These are phyloP conservation scores for Aspergillus hiratsukae DNA, from an alignment of 2,329 filamentous ascomycete species.

Conservation along the genomic window DNA sequence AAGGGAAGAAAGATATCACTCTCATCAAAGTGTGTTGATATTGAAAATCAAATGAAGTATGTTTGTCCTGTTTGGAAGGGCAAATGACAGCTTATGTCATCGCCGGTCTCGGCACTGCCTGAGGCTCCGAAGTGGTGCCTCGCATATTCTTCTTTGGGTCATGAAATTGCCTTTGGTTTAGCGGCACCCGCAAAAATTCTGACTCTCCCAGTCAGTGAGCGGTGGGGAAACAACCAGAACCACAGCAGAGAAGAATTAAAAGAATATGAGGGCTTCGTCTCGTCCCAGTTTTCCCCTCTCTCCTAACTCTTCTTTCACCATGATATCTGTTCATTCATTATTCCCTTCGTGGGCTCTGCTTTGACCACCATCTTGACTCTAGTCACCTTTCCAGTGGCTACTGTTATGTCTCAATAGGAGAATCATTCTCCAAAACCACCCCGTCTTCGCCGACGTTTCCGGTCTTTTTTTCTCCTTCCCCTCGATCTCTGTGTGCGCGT, in stretches of 20 bases:
- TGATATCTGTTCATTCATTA: conserved; percentile 14
- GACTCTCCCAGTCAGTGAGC: conserved; percentile 3
- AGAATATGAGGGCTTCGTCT: conserved; percentile 12
- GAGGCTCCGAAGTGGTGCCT: background rate
- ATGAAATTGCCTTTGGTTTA: conserved; percentile 14
- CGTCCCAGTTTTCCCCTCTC: conserved; percentile 8
- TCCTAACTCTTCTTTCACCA: conserved; percentile 21
- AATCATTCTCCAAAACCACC: background rate
- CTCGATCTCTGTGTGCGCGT: background rate
- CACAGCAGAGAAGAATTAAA: conserved; percentile 1
- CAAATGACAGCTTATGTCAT: background rate
- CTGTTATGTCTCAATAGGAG: conserved; percentile 19
- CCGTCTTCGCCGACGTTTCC: background rate
- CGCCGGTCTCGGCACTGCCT: background rate
- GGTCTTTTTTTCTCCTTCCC: background rate
- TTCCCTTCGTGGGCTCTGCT: conserved; percentile 21
- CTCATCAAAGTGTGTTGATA: background rate
- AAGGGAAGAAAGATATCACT: background rate
- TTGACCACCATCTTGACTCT: conserved; percentile 7
- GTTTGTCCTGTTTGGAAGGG: background rate
- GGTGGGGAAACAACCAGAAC: conserved; percentile 11
- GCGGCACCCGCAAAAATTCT: conserved; percentile 18
- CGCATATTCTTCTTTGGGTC: conserved; percentile 5
- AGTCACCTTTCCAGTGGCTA: conserved; percentile 5
- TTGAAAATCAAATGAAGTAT: background rate